These are phyloP conservation scores for Anastatica hierochuntica DNA, from an alignment of 345 rosid genomes.

Conservation along the genomic window DNA sequence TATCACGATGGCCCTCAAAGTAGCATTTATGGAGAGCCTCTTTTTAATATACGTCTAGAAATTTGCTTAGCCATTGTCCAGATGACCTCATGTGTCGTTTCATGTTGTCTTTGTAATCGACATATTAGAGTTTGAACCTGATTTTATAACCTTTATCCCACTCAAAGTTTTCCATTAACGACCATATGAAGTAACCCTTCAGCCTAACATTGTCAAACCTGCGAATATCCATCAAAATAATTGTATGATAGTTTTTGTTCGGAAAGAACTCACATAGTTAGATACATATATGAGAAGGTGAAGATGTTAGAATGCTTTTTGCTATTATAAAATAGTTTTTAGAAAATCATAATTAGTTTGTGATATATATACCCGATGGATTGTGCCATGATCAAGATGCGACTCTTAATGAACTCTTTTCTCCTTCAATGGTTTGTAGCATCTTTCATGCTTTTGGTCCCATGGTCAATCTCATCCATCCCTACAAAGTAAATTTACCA, in stretches of 20 bases:
- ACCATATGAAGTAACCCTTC: constrained; percentile 46
- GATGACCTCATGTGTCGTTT: constrained; percentile 30
- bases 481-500: too few species aligned
- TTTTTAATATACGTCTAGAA: constrained; percentile 16
- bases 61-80: constrained; percentile 24
- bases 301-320: too few species aligned
- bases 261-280: not conserved
- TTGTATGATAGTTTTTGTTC: not conserved
- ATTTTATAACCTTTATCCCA: constrained; percentile 34
- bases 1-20: constrained; percentile 18
- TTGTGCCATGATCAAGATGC: too few species aligned
- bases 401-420: too few species aligned
- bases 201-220: constrained; percentile 26
- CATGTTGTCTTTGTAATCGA: constrained; percentile 30
- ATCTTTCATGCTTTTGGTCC: too few species aligned
- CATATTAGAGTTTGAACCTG: constrained; percentile 34
- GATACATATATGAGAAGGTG: too few species aligned
- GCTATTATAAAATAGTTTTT: too few species aligned
- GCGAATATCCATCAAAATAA: not conserved
- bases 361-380: too few species aligned
- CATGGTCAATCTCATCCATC: too few species aligned
- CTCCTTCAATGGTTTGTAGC: too few species aligned
- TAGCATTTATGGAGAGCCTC: constrained; percentile 16
- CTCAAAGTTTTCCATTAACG: constrained; percentile 45
- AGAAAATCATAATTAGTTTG: not conserved